Evolutionary conservation across 2,329 filamentous ascomycete species (phyloP), one percentile per base, ranked within the genome.

Genomic region (Penicillium sp.): DNA sequence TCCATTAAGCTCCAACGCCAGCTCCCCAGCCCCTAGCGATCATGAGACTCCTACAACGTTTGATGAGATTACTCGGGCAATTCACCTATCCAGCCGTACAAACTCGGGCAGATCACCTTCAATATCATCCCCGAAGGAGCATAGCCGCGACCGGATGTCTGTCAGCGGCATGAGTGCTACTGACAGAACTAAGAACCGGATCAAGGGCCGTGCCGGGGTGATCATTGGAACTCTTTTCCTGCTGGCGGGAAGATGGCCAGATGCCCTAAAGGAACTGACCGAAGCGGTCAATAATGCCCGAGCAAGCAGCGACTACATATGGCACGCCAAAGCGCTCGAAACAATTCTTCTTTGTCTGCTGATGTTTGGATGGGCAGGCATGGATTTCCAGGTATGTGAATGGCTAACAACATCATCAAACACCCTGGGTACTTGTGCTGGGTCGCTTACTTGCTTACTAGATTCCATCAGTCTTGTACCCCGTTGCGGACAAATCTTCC

Each of bases 321-420:
- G 94, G 93, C 91, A 97, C 75, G 94, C 90, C 17, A 97, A 97
- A 74, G 92, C 91, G 1, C 80, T 99, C 19, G 95, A 99, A 70
- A 86, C 92, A 28, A 90, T 96, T 57, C 78, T 94, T 44, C 81
- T 96, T 26, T 91, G 88, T 67, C 81, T 97, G 62, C 69, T 97
- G 38, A 83, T 97, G 65, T 85, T 96, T 59, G 89, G 87, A 30
- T 96, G 91, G 89, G 84, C 88, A 35, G 88, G 87, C 4, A 80
- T 93, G 66, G 89, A 94, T 67, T 97, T 97, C 50, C 73, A 76
- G 66, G 73, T 75, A 62, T 49, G 62, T 54, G n/a, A 16, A 44
- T 30, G 14, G 14, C 6, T 7, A 38, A 28, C 14, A 17, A 28
- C 8, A 5, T 30, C 25, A 30, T 37, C 16, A 28, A 28, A 47